A percentile compares a stretch with the other conserved stretches of the same genome.
phyloP scores from a whole-genome alignment of 768 basidiomycete genomes.

The Udeniomyces megalosporus region DNA sequence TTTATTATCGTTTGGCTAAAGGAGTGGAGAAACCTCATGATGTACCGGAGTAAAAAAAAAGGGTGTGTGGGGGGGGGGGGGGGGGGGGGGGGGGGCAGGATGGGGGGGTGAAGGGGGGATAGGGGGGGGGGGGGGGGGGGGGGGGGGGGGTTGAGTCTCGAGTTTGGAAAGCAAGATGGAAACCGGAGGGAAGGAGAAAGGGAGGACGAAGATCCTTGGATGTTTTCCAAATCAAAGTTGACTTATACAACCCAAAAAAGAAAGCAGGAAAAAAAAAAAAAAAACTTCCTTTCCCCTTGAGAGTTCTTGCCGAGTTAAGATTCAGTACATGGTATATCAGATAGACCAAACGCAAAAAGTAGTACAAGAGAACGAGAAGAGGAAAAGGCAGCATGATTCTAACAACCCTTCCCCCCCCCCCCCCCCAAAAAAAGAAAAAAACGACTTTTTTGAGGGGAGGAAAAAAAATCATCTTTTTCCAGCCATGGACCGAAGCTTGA shows the following conservation, averaged over 20 bases:
- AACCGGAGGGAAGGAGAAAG: not conserved
- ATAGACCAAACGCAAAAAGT: no score
- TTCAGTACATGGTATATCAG: no score
- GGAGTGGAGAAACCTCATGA: constrained; percentile 17
- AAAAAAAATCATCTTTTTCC: no score
- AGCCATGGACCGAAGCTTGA: constrained; percentile 33
- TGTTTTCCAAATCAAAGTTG: not conserved
- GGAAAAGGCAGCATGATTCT: no score
- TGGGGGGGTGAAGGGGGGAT: not conserved
- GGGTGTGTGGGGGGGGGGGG: not conserved
- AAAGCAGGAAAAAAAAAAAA: not conserved
- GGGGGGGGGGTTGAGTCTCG: not conserved
- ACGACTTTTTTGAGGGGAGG: no score
- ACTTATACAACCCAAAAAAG: not conserved
- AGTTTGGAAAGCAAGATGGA: not conserved
- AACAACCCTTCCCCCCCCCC: no score
- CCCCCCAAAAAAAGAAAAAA: no score
- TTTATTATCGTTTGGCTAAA: constrained; percentile 15
- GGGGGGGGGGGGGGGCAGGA: not conserved
- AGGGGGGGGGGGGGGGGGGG: not conserved
- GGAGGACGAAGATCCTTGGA: not conserved
- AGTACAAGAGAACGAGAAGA: no score
- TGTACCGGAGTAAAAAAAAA: constrained; percentile 11
- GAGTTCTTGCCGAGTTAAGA: not conserved
- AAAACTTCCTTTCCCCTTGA: no score